Evolutionary conservation across 208 protist genomes (phyloP), one percentile per base, ranked within the genome.

Genomic region (Leptomonas pyrrhocoris): DNA sequence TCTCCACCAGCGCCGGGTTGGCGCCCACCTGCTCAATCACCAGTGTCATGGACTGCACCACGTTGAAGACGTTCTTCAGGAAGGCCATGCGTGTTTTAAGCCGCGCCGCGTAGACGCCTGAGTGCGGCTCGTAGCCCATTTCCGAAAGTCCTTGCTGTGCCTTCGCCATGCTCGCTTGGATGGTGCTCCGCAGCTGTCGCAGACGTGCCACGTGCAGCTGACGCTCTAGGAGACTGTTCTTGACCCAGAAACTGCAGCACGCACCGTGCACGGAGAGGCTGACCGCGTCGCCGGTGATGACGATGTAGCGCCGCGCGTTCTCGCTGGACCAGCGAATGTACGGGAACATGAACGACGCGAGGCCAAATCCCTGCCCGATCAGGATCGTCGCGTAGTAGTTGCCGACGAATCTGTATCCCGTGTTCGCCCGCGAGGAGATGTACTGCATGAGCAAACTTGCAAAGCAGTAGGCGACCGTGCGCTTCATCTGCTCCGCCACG

Each of bases 281-380:
- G 45, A 96, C 61, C n/a, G 84, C 75, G 72, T 94, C 88, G 12
- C 85, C 90, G 61, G 86, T 70, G 49, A 89, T 76, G 48, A 72
- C 65, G 34, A 92, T 71, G 73, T 94, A 92, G 66, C 83, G 80
- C 62, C 82, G 77, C 55, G 91, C 81, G 38, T 86, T 76, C 55
- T 93, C 88, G 73, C 85, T 91, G 3, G 91, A 93, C 88, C 91
- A 96, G 46, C 86, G 86, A 54, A 94, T 93, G 69, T 81, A 93
- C 19, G 91, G 91, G 38, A 96, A 74, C 36, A 96, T 63, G 46
- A 94, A 93, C 1, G 91, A 79, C 12, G 77, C 84, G 28, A 96
- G 56, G 54, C 85, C 91, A 43, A 96, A 89, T 34, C 54, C 80
- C 38, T 92, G 79, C 1, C 85, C 88, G 40, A 94, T 90, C 27